Conservation (phyloP, 768 basidiomycete genomes). For the Boletus rex-veris region DNA sequence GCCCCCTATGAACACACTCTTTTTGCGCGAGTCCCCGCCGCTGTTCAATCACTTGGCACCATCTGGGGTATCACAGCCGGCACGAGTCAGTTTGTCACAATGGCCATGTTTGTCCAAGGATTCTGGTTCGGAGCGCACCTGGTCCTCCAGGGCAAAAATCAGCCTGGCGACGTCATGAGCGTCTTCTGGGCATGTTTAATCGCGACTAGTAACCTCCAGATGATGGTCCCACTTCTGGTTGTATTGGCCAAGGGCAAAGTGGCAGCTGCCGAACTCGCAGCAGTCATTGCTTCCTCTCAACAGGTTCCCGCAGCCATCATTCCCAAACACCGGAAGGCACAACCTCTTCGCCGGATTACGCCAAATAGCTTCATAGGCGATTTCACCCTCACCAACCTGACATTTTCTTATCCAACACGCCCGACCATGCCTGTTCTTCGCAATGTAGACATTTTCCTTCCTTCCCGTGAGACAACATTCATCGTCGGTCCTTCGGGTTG, state of each 20-base stretch:
- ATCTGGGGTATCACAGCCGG: conserved; percentile 77
- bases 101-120: conserved; percentile 93
- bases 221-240: conserved; percentile 80
- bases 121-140: conserved; percentile 95
- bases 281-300: conserved; percentile 32
- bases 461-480: conserved; percentile 71
- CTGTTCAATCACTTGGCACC: conserved; percentile 52
- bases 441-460: conserved; percentile 63
- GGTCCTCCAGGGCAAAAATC: conserved; percentile 70
- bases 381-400: conserved; percentile 54
- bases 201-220: conserved; percentile 82
- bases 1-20: conserved; percentile 50
- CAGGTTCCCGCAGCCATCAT: conserved; percentile 30
- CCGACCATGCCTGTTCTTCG: conserved; percentile 56
- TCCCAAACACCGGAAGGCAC: conserved; percentile 12
- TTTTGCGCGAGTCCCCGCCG: conserved; percentile 41
- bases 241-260: conserved; percentile 62
- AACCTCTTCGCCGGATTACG: conserved; percentile 56
- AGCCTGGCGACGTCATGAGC: conserved; percentile 83
- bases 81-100: conserved; percentile 73
- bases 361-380: conserved; percentile 70
- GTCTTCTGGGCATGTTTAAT: conserved; percentile 98
- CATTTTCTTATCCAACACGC: conserved; percentile 73
- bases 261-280: conserved; percentile 28
- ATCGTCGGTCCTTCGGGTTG: conserved; percentile 78